phyloP scores from a whole-genome alignment of 345 rosid species.

The Noccaea bulbosa region DNA sequence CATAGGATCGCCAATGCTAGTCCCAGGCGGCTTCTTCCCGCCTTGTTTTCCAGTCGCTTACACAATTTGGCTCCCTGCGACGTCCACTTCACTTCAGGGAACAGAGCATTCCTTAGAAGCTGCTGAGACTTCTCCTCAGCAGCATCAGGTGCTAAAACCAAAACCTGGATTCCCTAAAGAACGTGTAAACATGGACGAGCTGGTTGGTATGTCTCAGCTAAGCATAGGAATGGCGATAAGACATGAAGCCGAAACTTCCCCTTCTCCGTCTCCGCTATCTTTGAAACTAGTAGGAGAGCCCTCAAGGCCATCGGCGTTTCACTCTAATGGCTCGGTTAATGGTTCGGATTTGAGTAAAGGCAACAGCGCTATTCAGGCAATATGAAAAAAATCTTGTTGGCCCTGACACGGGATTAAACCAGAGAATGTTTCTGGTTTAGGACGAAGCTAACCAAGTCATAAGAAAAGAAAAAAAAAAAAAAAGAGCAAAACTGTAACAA shows the following conservation, averaged over 20 bases:
- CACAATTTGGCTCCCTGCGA: constrained; percentile 62
- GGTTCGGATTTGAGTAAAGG: constrained; percentile 60
- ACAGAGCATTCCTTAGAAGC: constrained; percentile 44
- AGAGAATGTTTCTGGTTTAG: constrained; percentile 23
- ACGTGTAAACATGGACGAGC: constrained; percentile 73
- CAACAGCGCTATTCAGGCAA: constrained; percentile 71
- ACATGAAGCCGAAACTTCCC: constrained; percentile 47
- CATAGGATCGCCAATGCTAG: constrained; percentile 41
- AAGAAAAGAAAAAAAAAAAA: constrained; percentile 5
- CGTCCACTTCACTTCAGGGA: constrained; percentile 39
- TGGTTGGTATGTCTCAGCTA: constrained; percentile 84
- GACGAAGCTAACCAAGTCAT: constrained; percentile 24
- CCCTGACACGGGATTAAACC: constrained; percentile 19
- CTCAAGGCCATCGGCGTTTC: constrained; percentile 82
- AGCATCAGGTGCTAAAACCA: constrained; percentile 79
- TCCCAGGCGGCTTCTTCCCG: constrained; percentile 57
- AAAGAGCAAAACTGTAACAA: constrained; percentile 32
- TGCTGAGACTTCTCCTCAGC: constrained; percentile 42
- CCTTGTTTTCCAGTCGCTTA: constrained; percentile 61
- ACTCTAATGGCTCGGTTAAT: constrained; percentile 61
- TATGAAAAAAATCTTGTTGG: constrained; percentile 46
- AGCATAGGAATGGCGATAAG: constrained; percentile 55
- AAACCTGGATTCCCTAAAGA: constrained; percentile 68
- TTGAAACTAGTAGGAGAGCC: constrained; percentile 73
- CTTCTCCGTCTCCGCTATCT: constrained; percentile 51